Evolutionary conservation across 208 protist genomes (phyloP).

Genomic region (Acanthamoeba royreba): DNA sequence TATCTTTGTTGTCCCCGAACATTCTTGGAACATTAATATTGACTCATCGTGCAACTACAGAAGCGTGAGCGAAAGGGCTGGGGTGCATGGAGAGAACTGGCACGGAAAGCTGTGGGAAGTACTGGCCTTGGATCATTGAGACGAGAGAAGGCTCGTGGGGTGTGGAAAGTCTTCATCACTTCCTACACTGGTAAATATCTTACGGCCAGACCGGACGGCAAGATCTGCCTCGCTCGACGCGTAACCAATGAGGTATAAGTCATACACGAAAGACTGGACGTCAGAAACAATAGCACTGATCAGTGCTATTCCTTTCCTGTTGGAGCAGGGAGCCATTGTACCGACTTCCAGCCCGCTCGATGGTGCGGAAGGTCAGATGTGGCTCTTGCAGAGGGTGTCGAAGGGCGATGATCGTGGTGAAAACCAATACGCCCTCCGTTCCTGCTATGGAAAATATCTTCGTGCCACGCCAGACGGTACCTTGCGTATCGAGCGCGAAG

Average conservation of each 20-base stretch:
- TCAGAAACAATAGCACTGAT: not conserved
- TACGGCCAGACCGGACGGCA: not conserved
- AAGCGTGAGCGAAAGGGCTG: not conserved
- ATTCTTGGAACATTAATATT: too few relatives aligned
- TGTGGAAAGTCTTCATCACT: constrained; percentile 38
- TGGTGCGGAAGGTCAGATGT: constrained; percentile 6
- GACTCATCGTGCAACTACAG: too few relatives aligned
- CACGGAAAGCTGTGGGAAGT: not conserved
- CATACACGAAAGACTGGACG: not conserved
- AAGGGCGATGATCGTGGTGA: not conserved
- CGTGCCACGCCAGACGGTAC: not conserved
- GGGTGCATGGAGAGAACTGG: not conserved
- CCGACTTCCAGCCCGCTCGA: not conserved
- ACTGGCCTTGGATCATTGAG: not conserved
- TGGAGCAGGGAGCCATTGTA: not conserved
- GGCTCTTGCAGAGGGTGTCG: constrained; percentile 37
- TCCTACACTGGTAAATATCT: constrained; percentile 13
- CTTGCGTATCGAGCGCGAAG: not conserved
- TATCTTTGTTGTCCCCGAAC: too few relatives aligned
- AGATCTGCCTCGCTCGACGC: not conserved
- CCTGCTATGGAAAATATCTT: not conserved
- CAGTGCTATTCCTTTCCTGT: not conserved
- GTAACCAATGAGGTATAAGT: not conserved
- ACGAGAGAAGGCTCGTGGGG: not conserved
- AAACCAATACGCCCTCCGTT: not conserved